These are phyloP conservation scores for Cucurbita moschata DNA, from an alignment of 306 rosid genomes.

Conservation along the genomic window DNA sequence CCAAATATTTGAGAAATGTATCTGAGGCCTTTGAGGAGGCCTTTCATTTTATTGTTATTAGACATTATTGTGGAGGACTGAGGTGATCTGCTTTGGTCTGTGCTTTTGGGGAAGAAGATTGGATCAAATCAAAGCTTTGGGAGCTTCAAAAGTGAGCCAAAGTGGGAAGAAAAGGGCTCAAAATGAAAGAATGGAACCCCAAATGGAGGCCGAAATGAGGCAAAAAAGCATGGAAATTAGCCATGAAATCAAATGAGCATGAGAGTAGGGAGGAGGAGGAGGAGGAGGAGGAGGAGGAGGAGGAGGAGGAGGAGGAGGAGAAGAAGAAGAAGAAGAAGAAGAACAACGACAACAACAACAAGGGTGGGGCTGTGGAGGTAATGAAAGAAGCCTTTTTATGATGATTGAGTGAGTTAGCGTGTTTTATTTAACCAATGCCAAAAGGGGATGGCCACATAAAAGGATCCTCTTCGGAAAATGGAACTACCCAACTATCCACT, in stretches of 20 bases:
- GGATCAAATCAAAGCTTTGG: conserved; percentile 7
- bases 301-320: not conserved
- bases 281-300: no score
- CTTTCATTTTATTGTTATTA: conserved; percentile 62
- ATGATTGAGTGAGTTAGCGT: not conserved
- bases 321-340: no score
- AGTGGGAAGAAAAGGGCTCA: not conserved
- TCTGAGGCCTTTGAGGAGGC: conserved; percentile 75
- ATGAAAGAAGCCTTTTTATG: no score
- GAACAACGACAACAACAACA: not conserved
- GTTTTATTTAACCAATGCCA: not conserved
- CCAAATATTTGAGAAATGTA: conserved; percentile 90
- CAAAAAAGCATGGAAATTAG: not conserved
- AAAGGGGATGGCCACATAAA: not conserved
- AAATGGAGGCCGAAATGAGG: not conserved
- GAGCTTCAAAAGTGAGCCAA: conserved; percentile 7
- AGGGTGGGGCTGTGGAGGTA: no score
- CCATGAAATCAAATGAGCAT: not conserved
- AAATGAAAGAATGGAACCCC: not conserved
- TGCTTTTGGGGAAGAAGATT: conserved; percentile 5
- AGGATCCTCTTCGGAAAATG: conserved; percentile 1
- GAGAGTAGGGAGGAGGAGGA: not conserved
- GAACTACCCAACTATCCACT: not conserved
- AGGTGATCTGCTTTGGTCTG: not conserved
- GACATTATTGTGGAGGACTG: conserved; percentile 20